phyloP scores from a whole-genome alignment of 345 rosid genomes.

The Aurinia saxatilis region DNA sequence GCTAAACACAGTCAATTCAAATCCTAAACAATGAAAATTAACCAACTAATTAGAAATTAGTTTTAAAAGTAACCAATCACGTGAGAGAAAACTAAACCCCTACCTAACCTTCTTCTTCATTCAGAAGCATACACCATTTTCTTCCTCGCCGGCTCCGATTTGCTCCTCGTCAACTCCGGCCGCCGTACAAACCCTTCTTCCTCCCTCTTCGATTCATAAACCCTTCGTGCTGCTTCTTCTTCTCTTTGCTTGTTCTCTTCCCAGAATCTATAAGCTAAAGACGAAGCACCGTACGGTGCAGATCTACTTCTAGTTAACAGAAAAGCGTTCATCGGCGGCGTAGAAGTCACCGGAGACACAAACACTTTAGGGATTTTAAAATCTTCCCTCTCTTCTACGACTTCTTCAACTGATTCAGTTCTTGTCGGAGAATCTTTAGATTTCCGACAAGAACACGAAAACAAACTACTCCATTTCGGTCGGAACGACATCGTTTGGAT shows the following conservation, averaged over 20 bases:
- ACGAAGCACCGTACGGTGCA: conserved; percentile 78
- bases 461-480: conserved; percentile 37
- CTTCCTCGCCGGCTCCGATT: conserved; percentile 84
- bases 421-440: conserved; percentile 22
- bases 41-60: conserved; percentile 11
- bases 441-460: conserved; percentile 21
- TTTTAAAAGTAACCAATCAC: conserved; percentile 22
- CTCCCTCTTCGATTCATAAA: no score
- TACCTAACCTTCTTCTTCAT: conserved; percentile 59
- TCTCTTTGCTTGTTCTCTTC: conserved; percentile 45
- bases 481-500: conserved; percentile 28
- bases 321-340: conserved; percentile 74
- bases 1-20: neutral
- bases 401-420: conserved; percentile 16
- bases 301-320: conserved; percentile 76
- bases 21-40: neutral
- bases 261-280: conserved; percentile 76
- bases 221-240: conserved; percentile 19
- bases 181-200: conserved; percentile 15
- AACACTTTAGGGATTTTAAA: conserved; percentile 23
- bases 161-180: conserved; percentile 55
- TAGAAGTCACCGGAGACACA: conserved; percentile 23
- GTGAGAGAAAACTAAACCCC: conserved; percentile 23
- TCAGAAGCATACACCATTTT: conserved; percentile 37
- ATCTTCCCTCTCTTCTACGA: conserved; percentile 1